Evolutionary conservation across 208 protist genomes (phyloP).

Genomic region (Leishmania major): DNA sequence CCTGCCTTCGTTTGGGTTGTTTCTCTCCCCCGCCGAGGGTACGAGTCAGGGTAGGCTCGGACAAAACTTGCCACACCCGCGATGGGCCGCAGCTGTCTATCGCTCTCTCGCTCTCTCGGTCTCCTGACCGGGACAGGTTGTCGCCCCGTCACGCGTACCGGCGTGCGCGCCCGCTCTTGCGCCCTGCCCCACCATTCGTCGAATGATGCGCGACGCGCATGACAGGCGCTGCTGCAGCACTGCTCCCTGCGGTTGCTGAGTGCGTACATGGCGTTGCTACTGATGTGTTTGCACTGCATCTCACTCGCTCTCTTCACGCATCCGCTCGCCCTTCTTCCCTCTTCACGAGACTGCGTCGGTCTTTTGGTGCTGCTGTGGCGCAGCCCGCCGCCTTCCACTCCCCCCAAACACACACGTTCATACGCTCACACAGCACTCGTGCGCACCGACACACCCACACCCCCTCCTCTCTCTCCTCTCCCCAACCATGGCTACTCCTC

Average conservation of each 20-base stretch:
- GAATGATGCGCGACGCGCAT: not conserved
- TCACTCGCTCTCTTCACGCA: not conserved
- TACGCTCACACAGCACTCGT: not conserved
- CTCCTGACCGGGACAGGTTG: too few species aligned
- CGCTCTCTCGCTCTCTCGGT: too few species aligned
- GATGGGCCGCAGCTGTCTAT: not conserved
- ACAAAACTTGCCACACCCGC: not conserved
- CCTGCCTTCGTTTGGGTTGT: conserved; percentile 2
- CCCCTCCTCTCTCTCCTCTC: not conserved
- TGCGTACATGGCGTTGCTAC: not conserved
- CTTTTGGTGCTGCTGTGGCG: not conserved
- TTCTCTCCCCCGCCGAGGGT: conserved; percentile 9
- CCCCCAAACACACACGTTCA: not conserved
- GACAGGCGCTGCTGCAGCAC: not conserved
- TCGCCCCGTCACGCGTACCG: not conserved
- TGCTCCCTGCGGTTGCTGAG: not conserved
- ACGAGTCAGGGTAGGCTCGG: conserved; percentile 24
- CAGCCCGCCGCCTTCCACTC: not conserved
- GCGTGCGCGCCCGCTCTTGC: not conserved
- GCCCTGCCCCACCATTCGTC: not conserved
- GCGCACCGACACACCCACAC: not conserved
- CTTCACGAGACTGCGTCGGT: not conserved
- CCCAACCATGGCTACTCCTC: conserved; percentile 58
- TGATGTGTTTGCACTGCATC: not conserved
- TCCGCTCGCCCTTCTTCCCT: not conserved